A percentile compares a stretch with the other conserved stretches of the same genome.
phyloP scores from a whole-genome alignment of 352 stramenopile genomes.

The Saprolegnia diclina region DNA sequence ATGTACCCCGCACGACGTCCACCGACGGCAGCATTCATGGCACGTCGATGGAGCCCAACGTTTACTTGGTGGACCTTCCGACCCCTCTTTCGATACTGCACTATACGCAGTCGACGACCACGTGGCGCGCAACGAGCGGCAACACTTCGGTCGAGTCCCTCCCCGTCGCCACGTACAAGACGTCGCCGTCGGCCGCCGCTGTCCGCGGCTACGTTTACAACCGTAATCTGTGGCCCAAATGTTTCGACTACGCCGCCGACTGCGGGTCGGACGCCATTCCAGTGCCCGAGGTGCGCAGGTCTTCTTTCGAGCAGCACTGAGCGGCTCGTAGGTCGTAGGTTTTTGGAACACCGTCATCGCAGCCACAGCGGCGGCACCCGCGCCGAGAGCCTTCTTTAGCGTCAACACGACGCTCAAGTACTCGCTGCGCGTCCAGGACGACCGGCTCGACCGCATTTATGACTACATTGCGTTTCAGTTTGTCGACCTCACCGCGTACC shows the following conservation, averaged over 20 bases:
- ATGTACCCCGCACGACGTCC: conserved; percentile 27
- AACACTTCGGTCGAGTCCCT: not conserved
- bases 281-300: not conserved
- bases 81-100: not conserved
- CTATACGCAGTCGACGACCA: conserved; percentile 10
- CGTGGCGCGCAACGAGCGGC: not conserved
- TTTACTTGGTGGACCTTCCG: not conserved
- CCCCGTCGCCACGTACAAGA: conserved; percentile 9
- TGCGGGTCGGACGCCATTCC: not conserved
- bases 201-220: conserved; percentile 4
- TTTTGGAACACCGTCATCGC: not conserved
- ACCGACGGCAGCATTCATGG: conserved; percentile 6
- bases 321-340: not conserved
- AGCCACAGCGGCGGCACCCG: not conserved
- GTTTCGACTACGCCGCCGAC: not conserved
- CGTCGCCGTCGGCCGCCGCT: not conserved
- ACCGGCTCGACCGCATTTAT: conserved; percentile 1
- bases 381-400: not conserved
- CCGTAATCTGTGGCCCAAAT: conserved; percentile 10
- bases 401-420: not conserved
- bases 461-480: conserved; percentile 16
- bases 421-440: not conserved
- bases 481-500: conserved; percentile 1
- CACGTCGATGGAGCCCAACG: conserved; percentile 13
- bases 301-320: not conserved